Evolutionary conservation across 352 stramenopile species (phyloP).

Genomic region (Peronosclerospora sorghi): DNA sequence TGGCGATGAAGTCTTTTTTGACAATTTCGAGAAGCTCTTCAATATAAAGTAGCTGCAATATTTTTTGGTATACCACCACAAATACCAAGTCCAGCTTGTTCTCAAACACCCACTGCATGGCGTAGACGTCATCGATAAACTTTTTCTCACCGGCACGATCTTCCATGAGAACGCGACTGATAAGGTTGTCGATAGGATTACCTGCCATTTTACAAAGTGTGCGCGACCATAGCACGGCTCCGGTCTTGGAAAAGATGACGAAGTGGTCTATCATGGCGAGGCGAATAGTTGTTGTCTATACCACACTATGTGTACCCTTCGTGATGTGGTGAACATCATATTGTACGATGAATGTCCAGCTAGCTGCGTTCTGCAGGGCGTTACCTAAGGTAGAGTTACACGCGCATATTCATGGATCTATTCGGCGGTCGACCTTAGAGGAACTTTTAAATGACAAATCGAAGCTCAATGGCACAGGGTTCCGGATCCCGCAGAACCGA

Average conservation of each 20-base stretch:
- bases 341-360: constrained; percentile 10
- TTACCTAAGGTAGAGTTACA: constrained; percentile 82
- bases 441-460: constrained; percentile 52
- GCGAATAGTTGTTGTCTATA: constrained; percentile 4
- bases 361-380: constrained; percentile 36
- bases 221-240: constrained; percentile 84
- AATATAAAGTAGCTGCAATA: constrained; percentile 85
- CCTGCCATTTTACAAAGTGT: constrained; percentile 79
- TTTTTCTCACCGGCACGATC: constrained; percentile 79
- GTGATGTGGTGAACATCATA: constrained; percentile 2
- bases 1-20: constrained; percentile 68
- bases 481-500: constrained; percentile 30
- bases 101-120: constrained; percentile 86
- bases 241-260: constrained; percentile 86
- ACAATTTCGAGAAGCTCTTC: constrained; percentile 86
- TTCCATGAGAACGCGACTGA: constrained; percentile 85
- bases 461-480: constrained; percentile 9
- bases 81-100: constrained; percentile 89
- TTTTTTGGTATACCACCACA: constrained; percentile 88
- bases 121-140: constrained; percentile 79
- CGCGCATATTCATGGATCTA: constrained; percentile 81
- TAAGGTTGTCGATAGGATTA: constrained; percentile 81
- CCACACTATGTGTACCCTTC: constrained; percentile 6
- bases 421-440: constrained; percentile 53
- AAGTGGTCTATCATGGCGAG: constrained; percentile 87